Base-by-base conservation (phyloP, 2,329 filamentous ascomycete species). In the Sarocladium brachiariae region DNA sequence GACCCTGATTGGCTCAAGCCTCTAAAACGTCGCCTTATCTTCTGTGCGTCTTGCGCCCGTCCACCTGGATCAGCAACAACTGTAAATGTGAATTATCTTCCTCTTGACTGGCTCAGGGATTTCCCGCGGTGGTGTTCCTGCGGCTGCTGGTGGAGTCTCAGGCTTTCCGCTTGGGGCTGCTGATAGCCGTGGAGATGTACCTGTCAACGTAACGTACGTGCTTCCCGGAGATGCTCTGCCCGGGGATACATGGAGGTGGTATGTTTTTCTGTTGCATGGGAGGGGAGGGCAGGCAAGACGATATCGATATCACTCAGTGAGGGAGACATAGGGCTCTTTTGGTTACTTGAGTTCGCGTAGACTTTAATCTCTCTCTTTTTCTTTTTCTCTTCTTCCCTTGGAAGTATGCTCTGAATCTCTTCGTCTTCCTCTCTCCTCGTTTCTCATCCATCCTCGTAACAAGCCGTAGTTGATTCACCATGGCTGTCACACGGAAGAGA, bases 401-500 rank as follows among this genome's bases (percentile, higher is more conserved):
- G 13, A n/a, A 13, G 24, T 8, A 43, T 25, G 39, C 4, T 25
- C 39, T 43, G 39, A 43, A 27, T 25, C 21, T 19, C 39, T 43
- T 43, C 37, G 19, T 39, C 35, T n/a, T 35, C 33, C 30, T 31
- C 30, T 31, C 14, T 41, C n/a, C n/a, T n/a, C n/a, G n/a, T n/a
- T n/a, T 35, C 33, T 33, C 25, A 5, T 57, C 48, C 60, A 58
- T 52, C 54, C 60, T 35, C 58, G 57, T 14, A 65, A 68, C 38
- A 19, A 19, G 27, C 39, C 39, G n/a, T 43, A 14, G 11, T n/a
- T 25, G 21, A 43, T 5, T 3, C 39, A 27, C 27, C 39, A 47
- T 47, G 43, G 43, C 43, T 31, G 24, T 47, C 16, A 30, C 43
- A 54, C 60, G 55, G 41, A 89, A 87, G 65, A 83, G 77, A 61